Base-by-base conservation (phyloP, 257 asterid species). In the Plectranthus barbatus region DNA sequence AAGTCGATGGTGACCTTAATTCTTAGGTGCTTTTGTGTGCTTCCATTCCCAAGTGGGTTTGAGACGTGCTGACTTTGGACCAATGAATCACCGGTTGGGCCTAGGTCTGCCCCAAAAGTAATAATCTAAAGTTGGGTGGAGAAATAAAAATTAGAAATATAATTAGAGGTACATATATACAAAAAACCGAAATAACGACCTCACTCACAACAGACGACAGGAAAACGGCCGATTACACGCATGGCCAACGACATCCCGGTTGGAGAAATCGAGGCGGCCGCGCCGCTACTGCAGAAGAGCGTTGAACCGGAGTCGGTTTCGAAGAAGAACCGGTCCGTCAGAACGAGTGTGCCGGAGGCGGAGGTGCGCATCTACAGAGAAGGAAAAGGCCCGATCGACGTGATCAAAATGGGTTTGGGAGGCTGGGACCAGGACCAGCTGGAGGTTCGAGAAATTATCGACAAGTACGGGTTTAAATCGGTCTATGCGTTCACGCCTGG, bases 371-470 rank as follows among this genome's bases (percentile, higher is more conserved):
- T 90, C 7, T 90, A 83, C 84, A 76, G 58, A 66, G 75, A 66
- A 62, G 97, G 97, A 0, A 83, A 84, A 56, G 97, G 97, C 19
- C 95, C 95, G 66, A 83, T 86, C 78, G 95, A 72, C 19, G 83
- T 86, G 55, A 60, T 81, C 74, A 83, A 80, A 48, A 41, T 52
- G 31, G 21, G 67, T 18, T 81, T 90, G 52, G 80, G 79, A 21
- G 95, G 97, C 6, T 90, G 86, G 87, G 95, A 86, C 12, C 95
- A 84, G 75, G 87, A 86, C 72, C 95, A 90, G 86, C 79, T 90
- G 48, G 97, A 90, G 69, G 84, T 90, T 47, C 75, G 95, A 1
- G 91, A 81, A 3, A 84, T 90, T 60, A 87, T 90, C 12, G 86
- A 86, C 13, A 83, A 73, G 56, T 84, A 77, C 68, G 86, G 90